A percentile compares a stretch with the other conserved stretches of the same genome.
These are phyloP conservation scores for Colletotrichum sp. DNA, from an alignment of 2,329 filamentous ascomycete genomes.

Conservation along the genomic window DNA sequence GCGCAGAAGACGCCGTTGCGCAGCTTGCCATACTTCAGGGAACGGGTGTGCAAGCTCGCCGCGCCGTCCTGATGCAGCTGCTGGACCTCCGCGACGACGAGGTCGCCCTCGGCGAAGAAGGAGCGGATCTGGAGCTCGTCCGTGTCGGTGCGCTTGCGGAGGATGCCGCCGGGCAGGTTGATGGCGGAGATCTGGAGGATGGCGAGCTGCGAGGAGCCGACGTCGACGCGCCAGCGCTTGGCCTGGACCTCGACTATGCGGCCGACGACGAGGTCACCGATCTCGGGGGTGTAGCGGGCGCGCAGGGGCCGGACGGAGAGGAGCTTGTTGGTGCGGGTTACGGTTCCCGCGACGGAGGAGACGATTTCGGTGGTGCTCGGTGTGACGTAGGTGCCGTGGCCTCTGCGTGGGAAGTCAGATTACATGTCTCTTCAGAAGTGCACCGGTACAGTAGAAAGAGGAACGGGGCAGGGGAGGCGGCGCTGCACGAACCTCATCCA, in stretches of 20 bases:
- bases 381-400: slow-evolving; percentile 87
- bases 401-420: slow-evolving; percentile 53
- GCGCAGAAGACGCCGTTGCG: slow-evolving; percentile 90
- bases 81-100: slow-evolving; percentile 95
- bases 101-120: slow-evolving; percentile 96
- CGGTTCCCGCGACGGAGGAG: slow-evolving; percentile 87
- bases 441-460: not conserved
- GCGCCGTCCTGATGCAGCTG: slow-evolving; percentile 84
- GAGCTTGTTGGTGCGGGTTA: slow-evolving; percentile 95
- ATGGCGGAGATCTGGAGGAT: slow-evolving; percentile 86
- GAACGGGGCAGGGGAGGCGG: not conserved
- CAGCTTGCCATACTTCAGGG: slow-evolving; percentile 92
- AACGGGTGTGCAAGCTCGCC: slow-evolving; percentile 87
- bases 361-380: slow-evolving; percentile 72
- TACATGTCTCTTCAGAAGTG: not conserved
- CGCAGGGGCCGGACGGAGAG: slow-evolving; percentile 89
- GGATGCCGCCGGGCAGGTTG: slow-evolving; percentile 91
- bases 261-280: slow-evolving; percentile 93
- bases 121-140: slow-evolving; percentile 96
- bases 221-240: slow-evolving; percentile 92
- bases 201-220: slow-evolving; percentile 86
- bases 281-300: slow-evolving; percentile 93
- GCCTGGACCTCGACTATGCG: slow-evolving; percentile 95
- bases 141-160: slow-evolving; percentile 89
- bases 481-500: slow-evolving; percentile 79